Evolutionary conservation across 225 moss, liverwort and hornwort genomes (phyloP), one percentile per base, ranked within the genome.

Genomic region (Straminergon stramineum): DNA sequence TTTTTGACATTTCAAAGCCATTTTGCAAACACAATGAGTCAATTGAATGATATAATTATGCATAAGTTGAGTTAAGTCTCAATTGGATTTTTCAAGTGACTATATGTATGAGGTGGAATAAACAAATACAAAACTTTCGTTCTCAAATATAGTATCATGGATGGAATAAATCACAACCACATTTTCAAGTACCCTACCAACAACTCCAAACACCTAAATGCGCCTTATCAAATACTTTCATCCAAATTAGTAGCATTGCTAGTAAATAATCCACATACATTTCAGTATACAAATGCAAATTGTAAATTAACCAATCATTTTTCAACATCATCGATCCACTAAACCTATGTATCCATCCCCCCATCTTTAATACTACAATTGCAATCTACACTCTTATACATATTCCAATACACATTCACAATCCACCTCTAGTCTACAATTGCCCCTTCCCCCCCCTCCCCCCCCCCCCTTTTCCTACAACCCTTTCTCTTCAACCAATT

Each of bases 381-480:
- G 2, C 13, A 70, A n/a, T 70, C 20, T 70, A 39, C 4, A 4
- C 13, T 39, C 7, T 13, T 39, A 24, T 23, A 39, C 4, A 0
- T 22, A 69, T 4, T 69, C 7, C 1, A n/a, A 12, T 0, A 69
- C 4, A 22, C 3, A 32, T 48, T 9, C 8, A 19, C 11, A 69
- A 69, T n/a, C 13, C 13, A 69, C 22, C 4, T 69, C 12, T 69
- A 3, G 2, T 0, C 4, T 1, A 69, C 12, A n/a, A 22, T n/a
- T 68, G 4, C 3, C 13, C n/a, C n/a, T n/a, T n/a, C n/a, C n/a
- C n/a, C n/a, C n/a, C n/a, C n/a, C n/a, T n/a, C n/a, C n/a, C n/a
- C n/a, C n/a, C n/a, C n/a, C 35, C n/a, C 4, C 16, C 12, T 2
- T 10, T 7, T n/a, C 13, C n/a, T 0, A n/a, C n/a, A n/a, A 22